Conservation (phyloP, 2,329 filamentous ascomycete species). For the Penicillium digitatum region DNA sequence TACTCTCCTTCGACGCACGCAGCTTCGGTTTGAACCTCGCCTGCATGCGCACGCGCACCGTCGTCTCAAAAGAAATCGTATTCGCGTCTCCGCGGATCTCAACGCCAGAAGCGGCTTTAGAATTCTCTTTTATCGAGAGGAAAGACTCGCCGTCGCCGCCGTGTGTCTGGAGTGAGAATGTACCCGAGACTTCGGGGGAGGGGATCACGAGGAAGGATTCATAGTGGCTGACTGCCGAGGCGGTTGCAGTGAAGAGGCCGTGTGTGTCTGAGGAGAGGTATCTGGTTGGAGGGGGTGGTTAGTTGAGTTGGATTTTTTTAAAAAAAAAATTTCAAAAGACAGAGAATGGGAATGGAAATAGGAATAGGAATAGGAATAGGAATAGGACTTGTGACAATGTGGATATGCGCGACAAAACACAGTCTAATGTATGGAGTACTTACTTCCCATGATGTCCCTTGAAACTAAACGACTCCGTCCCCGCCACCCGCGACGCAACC, state of each 20-base stretch:
- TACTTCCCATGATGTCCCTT: constrained; percentile 86
- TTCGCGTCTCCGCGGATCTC: constrained; percentile 76
- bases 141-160: constrained; percentile 61
- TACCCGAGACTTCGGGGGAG: constrained; percentile 60
- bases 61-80: constrained; percentile 63
- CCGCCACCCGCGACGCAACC: constrained; percentile 78
- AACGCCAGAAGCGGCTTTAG: constrained; percentile 47
- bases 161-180: constrained; percentile 68
- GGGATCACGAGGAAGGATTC: constrained; percentile 73
- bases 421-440: constrained; percentile 10
- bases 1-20: constrained; percentile 76
- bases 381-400: background rate
- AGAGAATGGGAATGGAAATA: background rate
- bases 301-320: background rate
- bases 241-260: constrained; percentile 69
- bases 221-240: constrained; percentile 76
- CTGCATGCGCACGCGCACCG: constrained; percentile 84
- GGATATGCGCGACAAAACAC: background rate
- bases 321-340: background rate
- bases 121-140: constrained; percentile 57
- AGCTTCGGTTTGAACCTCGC: constrained; percentile 84
- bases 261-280: constrained; percentile 84
- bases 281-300: constrained; percentile 42
- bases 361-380: background rate
- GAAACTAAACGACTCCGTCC: constrained; percentile 76